Percentiles rank a stretch among this genome's conserved stretches.
Evolutionary conservation across 2,329 filamentous ascomycete species (phyloP).

Genomic region (Claviceps sp.): DNA sequence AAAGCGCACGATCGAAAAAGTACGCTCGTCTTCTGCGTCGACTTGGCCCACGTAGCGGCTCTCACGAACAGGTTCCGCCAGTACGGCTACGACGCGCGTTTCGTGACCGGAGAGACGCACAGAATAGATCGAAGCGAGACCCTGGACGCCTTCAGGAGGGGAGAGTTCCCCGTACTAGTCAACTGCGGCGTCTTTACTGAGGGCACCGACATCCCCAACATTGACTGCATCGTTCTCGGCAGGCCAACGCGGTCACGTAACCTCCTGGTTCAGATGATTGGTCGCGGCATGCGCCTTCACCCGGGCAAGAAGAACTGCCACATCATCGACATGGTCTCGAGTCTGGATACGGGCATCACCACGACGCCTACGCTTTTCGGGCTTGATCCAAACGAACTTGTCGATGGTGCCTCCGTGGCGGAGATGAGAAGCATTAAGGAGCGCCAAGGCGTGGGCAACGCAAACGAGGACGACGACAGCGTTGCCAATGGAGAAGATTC

Average conservation of each 20-base stretch:
- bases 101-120: conserved; percentile 72
- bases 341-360: conserved; percentile 69
- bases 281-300: conserved; percentile 75
- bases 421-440: conserved; percentile 45
- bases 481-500: not conserved
- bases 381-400: conserved; percentile 67
- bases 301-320: conserved; percentile 79
- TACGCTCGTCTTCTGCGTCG: conserved; percentile 88
- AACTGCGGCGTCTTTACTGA: conserved; percentile 97
- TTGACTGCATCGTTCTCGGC: conserved; percentile 83
- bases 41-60: conserved; percentile 65
- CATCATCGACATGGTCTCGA: conserved; percentile 90
- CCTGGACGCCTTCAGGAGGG: conserved; percentile 61
- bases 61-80: conserved; percentile 65
- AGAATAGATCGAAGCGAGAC: conserved; percentile 53
- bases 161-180: conserved; percentile 73
- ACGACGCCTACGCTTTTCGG: conserved; percentile 89
- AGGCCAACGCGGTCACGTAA: conserved; percentile 88
- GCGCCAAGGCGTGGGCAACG: conserved; percentile 25
- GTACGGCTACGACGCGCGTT: conserved; percentile 69
- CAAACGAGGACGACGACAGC: conserved; percentile 3
- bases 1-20: conserved; percentile 64
- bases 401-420: conserved; percentile 51
- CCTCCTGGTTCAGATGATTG: conserved; percentile 93
- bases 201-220: conserved; percentile 93